Conservation (phyloP, 371 early-diverging fungal genomes). For the Mucor sp. region DNA sequence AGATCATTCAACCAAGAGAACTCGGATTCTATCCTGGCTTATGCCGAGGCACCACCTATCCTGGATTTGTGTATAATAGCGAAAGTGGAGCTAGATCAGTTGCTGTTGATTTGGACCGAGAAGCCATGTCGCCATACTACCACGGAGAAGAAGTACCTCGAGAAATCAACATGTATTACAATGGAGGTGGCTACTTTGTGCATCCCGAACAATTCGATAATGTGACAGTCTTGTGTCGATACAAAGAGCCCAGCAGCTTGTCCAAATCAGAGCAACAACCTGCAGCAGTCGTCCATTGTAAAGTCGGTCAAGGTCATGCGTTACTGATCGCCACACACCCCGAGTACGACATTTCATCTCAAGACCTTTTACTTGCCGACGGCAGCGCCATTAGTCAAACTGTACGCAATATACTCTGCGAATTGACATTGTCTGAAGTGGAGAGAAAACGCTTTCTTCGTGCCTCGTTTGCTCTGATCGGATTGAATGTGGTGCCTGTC, state of each 20-base stretch:
- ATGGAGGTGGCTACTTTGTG: constrained; percentile 83
- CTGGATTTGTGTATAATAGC: constrained; percentile 80
- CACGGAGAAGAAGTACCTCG: background rate
- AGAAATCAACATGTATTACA: constrained; percentile 63
- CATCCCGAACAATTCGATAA: constrained; percentile 42
- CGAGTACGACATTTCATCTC: constrained; percentile 65
- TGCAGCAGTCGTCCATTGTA: constrained; percentile 59
- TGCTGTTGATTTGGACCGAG: constrained; percentile 36
- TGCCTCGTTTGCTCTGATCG: constrained; percentile 54
- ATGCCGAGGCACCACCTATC: constrained; percentile 74
- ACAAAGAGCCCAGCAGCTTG: constrained; percentile 41
- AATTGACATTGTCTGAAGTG: constrained; percentile 45
- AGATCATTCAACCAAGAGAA: constrained; percentile 75
- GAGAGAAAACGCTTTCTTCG: constrained; percentile 53
- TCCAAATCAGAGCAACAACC: constrained; percentile 12
- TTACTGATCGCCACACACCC: constrained; percentile 73
- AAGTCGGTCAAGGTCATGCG: constrained; percentile 66
- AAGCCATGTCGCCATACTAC: background rate
- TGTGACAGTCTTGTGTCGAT: constrained; percentile 65
- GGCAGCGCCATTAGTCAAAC: constrained; percentile 20
- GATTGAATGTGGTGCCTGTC: constrained; percentile 45
- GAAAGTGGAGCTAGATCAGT: constrained; percentile 78
- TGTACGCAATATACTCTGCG: constrained; percentile 39
- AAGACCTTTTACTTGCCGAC: constrained; percentile 40
- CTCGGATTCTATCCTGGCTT: constrained; percentile 74